These are phyloP conservation scores for Trichoderma atrobrunneum DNA, from an alignment of 2,329 filamentous ascomycete genomes.

Conservation along the genomic window DNA sequence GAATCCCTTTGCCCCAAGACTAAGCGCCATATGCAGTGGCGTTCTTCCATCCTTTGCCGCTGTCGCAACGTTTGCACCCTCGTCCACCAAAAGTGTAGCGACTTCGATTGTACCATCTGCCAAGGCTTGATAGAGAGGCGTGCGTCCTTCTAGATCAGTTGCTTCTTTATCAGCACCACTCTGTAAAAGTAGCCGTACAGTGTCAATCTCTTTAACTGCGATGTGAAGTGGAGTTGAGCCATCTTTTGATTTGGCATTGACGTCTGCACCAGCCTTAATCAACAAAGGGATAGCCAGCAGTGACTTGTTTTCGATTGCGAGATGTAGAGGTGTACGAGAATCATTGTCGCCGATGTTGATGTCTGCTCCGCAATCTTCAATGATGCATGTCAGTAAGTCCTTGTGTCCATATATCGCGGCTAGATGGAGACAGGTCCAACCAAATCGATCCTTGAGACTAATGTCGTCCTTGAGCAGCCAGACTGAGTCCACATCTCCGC, in stretches of 20 bases:
- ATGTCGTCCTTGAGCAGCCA: background rate
- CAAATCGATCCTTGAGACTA: background rate
- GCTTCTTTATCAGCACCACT: background rate
- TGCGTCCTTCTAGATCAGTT: background rate
- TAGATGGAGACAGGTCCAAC: background rate
- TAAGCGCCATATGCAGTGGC: background rate
- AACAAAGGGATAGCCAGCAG: background rate
- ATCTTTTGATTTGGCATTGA: background rate
- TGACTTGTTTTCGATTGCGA: background rate
- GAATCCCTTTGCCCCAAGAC: background rate
- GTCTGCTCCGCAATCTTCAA: background rate
- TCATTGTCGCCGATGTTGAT: background rate
- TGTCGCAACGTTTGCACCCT: background rate
- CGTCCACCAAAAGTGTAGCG: background rate
- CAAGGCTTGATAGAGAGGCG: background rate
- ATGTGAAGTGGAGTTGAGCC: conserved; percentile 6
- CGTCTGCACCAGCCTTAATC: fast-evolving
- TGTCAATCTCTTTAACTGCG: background rate
- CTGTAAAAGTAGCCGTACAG: background rate
- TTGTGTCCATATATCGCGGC: background rate
- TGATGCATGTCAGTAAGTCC: background rate
- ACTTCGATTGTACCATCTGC: background rate
- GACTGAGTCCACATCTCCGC: background rate
- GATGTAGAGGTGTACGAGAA: background rate
- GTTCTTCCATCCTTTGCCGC: background rate